Base-by-base conservation (phyloP, 2,329 filamentous ascomycete genomes). In the Beauveria sp. region DNA sequence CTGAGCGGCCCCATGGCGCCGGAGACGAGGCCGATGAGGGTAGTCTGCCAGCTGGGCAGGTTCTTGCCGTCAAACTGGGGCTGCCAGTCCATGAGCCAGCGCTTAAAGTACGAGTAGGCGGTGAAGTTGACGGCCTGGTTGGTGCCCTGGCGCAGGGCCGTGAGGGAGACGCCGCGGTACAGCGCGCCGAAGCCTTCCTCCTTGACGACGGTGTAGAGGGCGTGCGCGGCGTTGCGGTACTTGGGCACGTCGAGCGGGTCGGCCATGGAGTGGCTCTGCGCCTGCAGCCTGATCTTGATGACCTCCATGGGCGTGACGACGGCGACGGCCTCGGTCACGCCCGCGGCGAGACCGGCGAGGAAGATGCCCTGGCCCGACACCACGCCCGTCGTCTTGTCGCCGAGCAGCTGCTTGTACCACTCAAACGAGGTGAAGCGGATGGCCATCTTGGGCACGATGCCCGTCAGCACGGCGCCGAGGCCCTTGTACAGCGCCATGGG, bases 61-160 rank as follows among this genome's bases (percentile, higher is more conserved):
- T 86, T 86, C 18, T 73, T 74, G 66, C 83, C 77, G 59, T 79
- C 80, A 64, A 86, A 88, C 68, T 89, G 80, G 8, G 88, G 88
- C 75, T 96, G 92, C 71, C 80, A 85, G 55, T 80, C 77, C 72
- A 91, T 87, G 58, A 98, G 81, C 58, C 80, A 80, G 64, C 89
- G 84, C 80, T 96, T 96, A 77, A 99, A 88, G 76, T 98, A 91
- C 1, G 89, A 90, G 79, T 99, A 99, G 12, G 95, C 93, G 16
- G 93, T 98, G 81, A 99, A 99, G 81, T 99, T 99, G 76, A 93
- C 92, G 52, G 96, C 95, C 80, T 99, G 95, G 79, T 99, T 99
- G 66, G 89, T 92, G 66, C 95, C 95, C 80, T 99, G 95, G 62
- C 95, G 85, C 69, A 99, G 82, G 1, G 95, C 95, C 1, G 95